Base-by-base conservation (phyloP, 1,284 basidiomycete genomes). In the Sutorius eximius region DNA sequence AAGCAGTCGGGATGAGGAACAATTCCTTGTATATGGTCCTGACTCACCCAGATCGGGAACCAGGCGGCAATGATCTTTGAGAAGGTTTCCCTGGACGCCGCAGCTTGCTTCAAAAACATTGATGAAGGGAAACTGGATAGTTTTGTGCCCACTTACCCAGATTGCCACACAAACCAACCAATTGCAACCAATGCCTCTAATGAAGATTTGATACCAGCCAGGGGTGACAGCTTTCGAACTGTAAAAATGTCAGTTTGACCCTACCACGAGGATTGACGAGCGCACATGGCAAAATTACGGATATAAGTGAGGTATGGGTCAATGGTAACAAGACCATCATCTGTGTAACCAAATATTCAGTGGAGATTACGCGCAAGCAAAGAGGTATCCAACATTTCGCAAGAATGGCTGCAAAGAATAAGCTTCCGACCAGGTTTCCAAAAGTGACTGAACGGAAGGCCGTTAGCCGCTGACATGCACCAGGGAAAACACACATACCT, bases 161-260 rank as follows among this genome's bases (percentile, higher is more conserved):
- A 91, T 77, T 5, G 88, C 89, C n/a, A 89, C 73, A 59, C 80
- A 87, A 34, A 91, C 89, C 3, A 91, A 75, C 82, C 86, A 88
- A 61, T 91, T 91, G 61, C 89, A 91, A 5, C 81, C 89, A 59
- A 91, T 88, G 0, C 87, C 89, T 20, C 88, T 77, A 18, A 90
- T 70, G 71, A 91, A 86, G 45, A 91, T 86, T 66, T 91, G 82
- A 65, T 87, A 77, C 86, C 86, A 89, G 38, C 77, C 71, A 1
- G 87, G 87, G 16, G 83, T 80, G 2, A 73, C 72, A 0, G 85
- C 86, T 65, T 88, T 89, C 48, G 80, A 70, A 45, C 86, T 87
- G 49, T 10, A 30, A 22, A 55, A 49, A 52, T 4, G 24, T 57
- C 34, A 52, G 38, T 32, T n/a, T 18, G 11, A 15, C 18, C 11